Evolutionary conservation across 1,284 basidiomycete species (phyloP).

Genomic region (Phlebopus sp.): DNA sequence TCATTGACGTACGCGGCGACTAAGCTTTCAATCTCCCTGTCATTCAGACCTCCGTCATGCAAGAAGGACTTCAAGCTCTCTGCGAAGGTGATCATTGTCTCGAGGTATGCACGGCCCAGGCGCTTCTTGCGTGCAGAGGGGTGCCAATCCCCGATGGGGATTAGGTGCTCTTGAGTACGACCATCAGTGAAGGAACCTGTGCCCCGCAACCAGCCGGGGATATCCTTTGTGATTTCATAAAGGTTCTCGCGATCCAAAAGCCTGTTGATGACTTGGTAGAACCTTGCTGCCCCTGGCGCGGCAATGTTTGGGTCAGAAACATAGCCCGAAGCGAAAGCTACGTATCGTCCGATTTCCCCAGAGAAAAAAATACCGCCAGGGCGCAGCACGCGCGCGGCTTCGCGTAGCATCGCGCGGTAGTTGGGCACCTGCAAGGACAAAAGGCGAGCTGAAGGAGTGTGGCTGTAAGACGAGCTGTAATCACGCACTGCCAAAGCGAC

Average conservation of each 20-base stretch:
- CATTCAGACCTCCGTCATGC: slow-evolving; percentile 33
- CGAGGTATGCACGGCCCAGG: slow-evolving; percentile 40
- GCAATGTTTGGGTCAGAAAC: slow-evolving; percentile 31
- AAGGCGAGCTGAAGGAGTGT: slow-evolving; percentile 15
- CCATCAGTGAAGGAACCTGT: slow-evolving; percentile 41
- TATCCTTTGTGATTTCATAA: slow-evolving; percentile 30
- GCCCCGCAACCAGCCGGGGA: slow-evolving; percentile 36
- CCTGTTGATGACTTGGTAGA: slow-evolving; percentile 43
- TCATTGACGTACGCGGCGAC: slow-evolving; percentile 42
- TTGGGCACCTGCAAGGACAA: slow-evolving; percentile 42
- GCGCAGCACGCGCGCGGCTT: slow-evolving; percentile 58
- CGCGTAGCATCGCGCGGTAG: slow-evolving; percentile 49
- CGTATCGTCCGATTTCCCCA: slow-evolving; percentile 51
- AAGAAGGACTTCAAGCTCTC: slow-evolving; percentile 42
- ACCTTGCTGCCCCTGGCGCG: slow-evolving; percentile 40
- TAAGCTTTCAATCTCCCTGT: slow-evolving; percentile 36
- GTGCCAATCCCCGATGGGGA: slow-evolving; percentile 53
- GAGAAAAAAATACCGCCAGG: slow-evolving; percentile 65
- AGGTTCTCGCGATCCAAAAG: slow-evolving; percentile 37
- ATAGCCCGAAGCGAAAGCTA: slow-evolving; percentile 40
- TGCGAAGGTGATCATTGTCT: slow-evolving; percentile 33
- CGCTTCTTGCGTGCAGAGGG: slow-evolving; percentile 26
- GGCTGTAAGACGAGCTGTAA: not conserved
- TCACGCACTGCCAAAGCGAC: slow-evolving; percentile 56
- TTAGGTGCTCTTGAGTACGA: slow-evolving; percentile 27